Percentiles rank a stretch among this genome's conserved stretches.
phyloP scores from a whole-genome alignment of 805 yeast genomes.

The Debaryomyces maramus region DNA sequence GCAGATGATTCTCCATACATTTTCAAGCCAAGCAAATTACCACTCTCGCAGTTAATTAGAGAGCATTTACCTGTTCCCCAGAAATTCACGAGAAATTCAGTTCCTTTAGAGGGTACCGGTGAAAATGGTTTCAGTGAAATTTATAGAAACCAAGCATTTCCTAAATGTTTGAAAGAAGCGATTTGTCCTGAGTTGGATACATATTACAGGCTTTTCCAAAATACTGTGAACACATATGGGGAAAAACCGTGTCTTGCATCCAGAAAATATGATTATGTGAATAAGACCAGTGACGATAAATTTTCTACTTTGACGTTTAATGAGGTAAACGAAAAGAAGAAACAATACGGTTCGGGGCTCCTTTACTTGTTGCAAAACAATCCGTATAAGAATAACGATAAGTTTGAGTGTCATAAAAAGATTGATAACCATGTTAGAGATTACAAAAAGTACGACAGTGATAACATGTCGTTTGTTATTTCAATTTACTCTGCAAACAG shows the following conservation, averaged over 20 bases:
- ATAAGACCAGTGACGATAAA: conserved; percentile 6
- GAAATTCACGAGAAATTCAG: conserved; percentile 26
- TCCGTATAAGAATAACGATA: conserved; percentile 16
- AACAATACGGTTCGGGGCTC: conserved; percentile 42
- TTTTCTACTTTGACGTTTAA: conserved; percentile 21
- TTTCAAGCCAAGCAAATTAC: background rate
- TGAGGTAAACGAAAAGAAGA: conserved; percentile 31
- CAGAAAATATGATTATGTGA: conserved; percentile 20
- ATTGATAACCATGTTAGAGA: conserved; percentile 17
- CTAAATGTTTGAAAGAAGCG: conserved; percentile 10
- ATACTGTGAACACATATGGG: conserved; percentile 17
- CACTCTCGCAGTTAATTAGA: background rate
- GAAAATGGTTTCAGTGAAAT: conserved; percentile 22
- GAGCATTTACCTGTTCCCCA: conserved; percentile 20
- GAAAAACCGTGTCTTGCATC: conserved; percentile 23
- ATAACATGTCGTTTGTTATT: conserved; percentile 27
- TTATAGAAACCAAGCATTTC: conserved; percentile 36
- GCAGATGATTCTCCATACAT: conserved; percentile 2
- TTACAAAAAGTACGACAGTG: conserved; percentile 15
- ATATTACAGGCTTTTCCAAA: conserved; percentile 19
- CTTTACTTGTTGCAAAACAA: conserved; percentile 24
- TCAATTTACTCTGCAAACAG: conserved; percentile 36
- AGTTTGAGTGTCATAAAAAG: conserved; percentile 15
- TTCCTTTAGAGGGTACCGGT: conserved; percentile 27
- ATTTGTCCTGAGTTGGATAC: conserved; percentile 24